Base-by-base conservation (phyloP, 495 filamentous ascomycete species). In the Xylaria grammica region DNA sequence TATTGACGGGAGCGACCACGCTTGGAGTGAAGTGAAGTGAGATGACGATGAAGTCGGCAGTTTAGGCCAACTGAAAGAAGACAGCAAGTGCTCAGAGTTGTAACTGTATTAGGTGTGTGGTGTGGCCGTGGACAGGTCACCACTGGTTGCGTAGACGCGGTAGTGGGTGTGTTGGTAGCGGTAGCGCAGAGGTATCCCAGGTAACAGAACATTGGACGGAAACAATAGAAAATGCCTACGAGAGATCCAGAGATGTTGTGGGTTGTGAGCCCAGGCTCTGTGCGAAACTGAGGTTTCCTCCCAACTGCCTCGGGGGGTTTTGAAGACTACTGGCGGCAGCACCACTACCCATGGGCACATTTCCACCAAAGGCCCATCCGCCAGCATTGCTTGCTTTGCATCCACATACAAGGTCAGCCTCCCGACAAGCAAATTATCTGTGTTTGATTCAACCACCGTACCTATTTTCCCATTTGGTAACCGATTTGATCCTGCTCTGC, bases 181-280 rank as follows among this genome's bases (percentile, higher is more conserved):
- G 40, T 20, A 27, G 32, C n/a, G n/a, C n/a, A n/a, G 26, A 30
- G 2, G 49, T 3, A 49, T 29, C 24, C 19, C 13, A 19, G 36
- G 26, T 49, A 27, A 40, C n/a, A 24, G 19, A 30, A 46, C 19
- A 24, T 45, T 6, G 38, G n/a, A 6, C 32, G 34, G 20, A 19
- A 38, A 50, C 29, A 66, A 40, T 15, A 29, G 46, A 19, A 63
- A 60, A 3, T 26, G 91, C 91, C 88, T 86, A 94, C 92, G 90
- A 92, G 32, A 89, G 80, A 76, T 95, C 91, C 65, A 95, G 74
- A 42, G 91, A 86, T 51, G 90, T 88, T 45, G 86, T 80, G 52
- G 90, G 85, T 72, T 95, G 92, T 15, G 90, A 91, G 15, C 87
- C 87, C 68, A 95, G 82, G 70, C 89, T 92, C 74, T 94, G 91